A percentile compares a stretch with the other conserved stretches of the same genome.
Conservation (phyloP, 2,329 filamentous ascomycete species). For the Ophiobolus disseminans region DNA sequence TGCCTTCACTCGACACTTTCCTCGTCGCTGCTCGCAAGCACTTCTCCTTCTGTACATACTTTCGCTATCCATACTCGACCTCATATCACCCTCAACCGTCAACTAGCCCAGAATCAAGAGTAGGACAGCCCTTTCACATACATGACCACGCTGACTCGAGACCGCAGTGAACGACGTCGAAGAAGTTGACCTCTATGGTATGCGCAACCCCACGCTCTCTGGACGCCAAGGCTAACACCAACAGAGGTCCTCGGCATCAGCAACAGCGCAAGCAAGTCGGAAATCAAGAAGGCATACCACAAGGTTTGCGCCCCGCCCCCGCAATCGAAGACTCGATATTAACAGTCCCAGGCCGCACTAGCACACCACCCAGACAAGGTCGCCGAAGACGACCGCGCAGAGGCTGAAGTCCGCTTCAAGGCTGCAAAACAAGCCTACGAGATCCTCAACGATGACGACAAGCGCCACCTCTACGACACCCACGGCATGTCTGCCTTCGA, state of each 20-base stretch:
- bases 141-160: slow-evolving; percentile 16
- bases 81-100: not conserved
- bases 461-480: slow-evolving; percentile 87
- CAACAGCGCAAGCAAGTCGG: slow-evolving; percentile 73
- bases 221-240: slow-evolving; percentile 33
- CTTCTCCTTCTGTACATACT: slow-evolving; percentile 14
- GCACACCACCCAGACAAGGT: slow-evolving; percentile 96
- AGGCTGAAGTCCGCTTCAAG: slow-evolving; percentile 93
- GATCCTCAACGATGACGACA: slow-evolving; percentile 95
- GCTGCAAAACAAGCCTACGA: slow-evolving; percentile 93
- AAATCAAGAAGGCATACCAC: slow-evolving; percentile 95
- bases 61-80: not conserved
- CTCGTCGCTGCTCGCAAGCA: slow-evolving; percentile 2
- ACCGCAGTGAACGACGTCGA: slow-evolving; percentile 47
- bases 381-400: slow-evolving; percentile 80
- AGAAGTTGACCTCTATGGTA: slow-evolving; percentile 67
- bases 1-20: slow-evolving; percentile 6
- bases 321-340: slow-evolving; percentile 3
- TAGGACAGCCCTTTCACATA: slow-evolving; percentile 2
- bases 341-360: slow-evolving; percentile 72
- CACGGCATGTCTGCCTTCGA: slow-evolving; percentile 98
- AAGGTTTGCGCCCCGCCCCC: slow-evolving; percentile 67
- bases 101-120: not conserved
- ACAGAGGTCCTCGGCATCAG: slow-evolving; percentile 81
- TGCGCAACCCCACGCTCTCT: not conserved